Evolutionary conservation across 129 eudicot genomes (phyloP), one percentile per base, ranked within the genome.

Genomic region (Artemisia tridentata): DNA sequence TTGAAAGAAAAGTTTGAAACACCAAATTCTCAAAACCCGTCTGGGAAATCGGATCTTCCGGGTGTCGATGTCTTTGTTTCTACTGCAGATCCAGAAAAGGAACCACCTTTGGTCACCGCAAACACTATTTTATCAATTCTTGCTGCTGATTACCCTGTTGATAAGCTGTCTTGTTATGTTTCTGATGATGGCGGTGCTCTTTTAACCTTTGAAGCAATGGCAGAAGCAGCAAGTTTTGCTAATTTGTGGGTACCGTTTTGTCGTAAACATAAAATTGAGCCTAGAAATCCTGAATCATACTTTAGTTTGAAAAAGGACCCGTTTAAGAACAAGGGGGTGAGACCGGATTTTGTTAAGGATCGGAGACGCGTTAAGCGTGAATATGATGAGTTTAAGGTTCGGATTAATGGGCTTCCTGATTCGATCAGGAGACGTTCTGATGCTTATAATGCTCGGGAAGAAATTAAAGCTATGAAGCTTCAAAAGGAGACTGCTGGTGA

Each of bases 131-230:
- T 87, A 19, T 87, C 92, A 4, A 87, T 87, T 71, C 79, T 87
- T 9, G 89, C 89, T 17, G 84, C 81, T 55, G 87, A 87, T 61
- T 87, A 87, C 63, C 92, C 92, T 2, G 86, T 84, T 5, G 87
- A 87, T 11, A 87, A 87, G 76, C 81, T 84, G 14, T 65, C 92
- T 27, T 87, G 92, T 68, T 87, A 86, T 53, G 86, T 86, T 29
- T 86, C 92, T 57, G 92, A 86, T 62, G 92, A 84, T 8, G 92
- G 92, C n/a, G 92, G 92, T 54, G 84, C 92, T 14, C 86, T 86
- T 55, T 46, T 86, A 34, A 80, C 92, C 2, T 86, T 86, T 43
- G 92, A 86, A 69, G 92, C 92, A 50, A 84, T 86, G 92, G 92
- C 88, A 14, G 92, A 86, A 65, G 92, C 92, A 25, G 92, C 92